Conservation (phyloP, 305 asterid species). For the Fraxinus baroniana region DNA sequence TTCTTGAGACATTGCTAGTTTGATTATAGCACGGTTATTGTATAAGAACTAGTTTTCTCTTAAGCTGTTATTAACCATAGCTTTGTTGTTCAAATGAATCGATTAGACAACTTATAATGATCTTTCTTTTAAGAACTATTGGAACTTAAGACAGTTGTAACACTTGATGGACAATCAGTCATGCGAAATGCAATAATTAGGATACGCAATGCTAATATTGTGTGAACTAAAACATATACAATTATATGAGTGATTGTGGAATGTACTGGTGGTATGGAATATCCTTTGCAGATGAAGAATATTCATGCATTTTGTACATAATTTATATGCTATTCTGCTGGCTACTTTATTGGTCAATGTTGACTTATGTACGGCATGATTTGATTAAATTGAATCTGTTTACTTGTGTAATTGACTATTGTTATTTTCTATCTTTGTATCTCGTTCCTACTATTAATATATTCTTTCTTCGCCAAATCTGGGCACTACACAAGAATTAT, state of each 20-base stretch:
- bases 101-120: neutral
- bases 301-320: neutral
- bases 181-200: neutral
- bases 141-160: neutral
- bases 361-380: neutral
- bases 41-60: neutral
- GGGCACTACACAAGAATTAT: neutral
- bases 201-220: neutral
- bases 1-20: neutral
- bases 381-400: neutral
- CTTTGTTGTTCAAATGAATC: neutral
- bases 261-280: neutral
- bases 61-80: neutral
- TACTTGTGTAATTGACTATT: neutral
- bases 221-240: neutral
- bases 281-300: neutral
- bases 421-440: neutral
- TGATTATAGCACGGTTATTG: neutral
- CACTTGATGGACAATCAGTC: neutral
- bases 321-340: neutral
- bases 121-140: neutral
- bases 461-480: neutral
- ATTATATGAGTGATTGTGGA: neutral
- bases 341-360: neutral
- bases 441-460: neutral